Conservation (phyloP, 2,329 filamentous ascomycete genomes). For the Mariannaea sp. region DNA sequence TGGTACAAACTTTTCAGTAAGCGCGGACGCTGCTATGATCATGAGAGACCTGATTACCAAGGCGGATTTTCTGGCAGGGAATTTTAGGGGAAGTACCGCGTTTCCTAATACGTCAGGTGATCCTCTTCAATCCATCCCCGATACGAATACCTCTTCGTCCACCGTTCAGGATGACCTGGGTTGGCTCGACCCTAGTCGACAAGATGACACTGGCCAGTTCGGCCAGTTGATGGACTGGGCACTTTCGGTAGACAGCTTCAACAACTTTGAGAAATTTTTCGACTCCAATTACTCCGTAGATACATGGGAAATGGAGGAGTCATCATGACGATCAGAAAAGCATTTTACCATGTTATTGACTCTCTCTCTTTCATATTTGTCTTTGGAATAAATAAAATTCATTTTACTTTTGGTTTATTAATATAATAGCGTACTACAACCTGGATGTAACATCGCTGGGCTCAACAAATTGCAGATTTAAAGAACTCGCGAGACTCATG, state of each 20-base stretch:
- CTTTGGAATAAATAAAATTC: too few species aligned
- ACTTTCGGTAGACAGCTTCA: slow-evolving; percentile 35
- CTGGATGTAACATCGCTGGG: too few species aligned
- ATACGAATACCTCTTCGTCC: not conserved
- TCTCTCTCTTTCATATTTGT: too few species aligned
- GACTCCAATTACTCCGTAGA: slow-evolving; percentile 12
- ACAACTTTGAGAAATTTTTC: slow-evolving; percentile 34
- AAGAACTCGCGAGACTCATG: too few species aligned
- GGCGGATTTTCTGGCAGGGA: slow-evolving; percentile 24
- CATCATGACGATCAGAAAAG: not conserved
- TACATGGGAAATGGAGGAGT: not conserved
- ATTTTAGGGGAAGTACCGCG: slow-evolving; percentile 1
- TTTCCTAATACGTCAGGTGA: not conserved
- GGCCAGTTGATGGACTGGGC: slow-evolving; percentile 38
- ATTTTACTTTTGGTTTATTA: too few species aligned
- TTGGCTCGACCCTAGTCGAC: slow-evolving; percentile 32
- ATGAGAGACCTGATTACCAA: slow-evolving; percentile 38
- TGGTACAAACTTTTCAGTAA: slow-evolving; percentile 47
- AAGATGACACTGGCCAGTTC: slow-evolving; percentile 22
- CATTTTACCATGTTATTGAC: too few species aligned
- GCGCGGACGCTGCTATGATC: slow-evolving; percentile 45
- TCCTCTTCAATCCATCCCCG: not conserved
- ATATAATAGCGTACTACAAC: too few species aligned
- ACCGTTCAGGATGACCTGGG: slow-evolving; percentile 20
- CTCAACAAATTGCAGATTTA: too few species aligned